A percentile compares a stretch with the other conserved stretches of the same genome.
Conservation (phyloP, 2,329 filamentous ascomycete genomes). For the Exophiala dermatitidis region DNA sequence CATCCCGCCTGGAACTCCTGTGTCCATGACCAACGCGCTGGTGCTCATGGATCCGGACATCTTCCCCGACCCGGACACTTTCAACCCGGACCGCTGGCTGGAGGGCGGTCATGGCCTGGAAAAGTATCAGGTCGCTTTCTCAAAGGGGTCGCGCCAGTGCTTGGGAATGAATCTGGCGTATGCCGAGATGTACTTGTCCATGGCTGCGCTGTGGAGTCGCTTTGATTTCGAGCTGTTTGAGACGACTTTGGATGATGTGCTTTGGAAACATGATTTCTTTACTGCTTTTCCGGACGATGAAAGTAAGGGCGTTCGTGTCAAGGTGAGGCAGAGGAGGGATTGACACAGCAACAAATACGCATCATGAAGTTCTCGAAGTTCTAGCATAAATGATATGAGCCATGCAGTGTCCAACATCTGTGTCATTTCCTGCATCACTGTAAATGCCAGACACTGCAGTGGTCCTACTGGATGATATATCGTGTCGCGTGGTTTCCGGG, state of each 20-base stretch:
- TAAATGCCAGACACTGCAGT: too few relatives aligned
- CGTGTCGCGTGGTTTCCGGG: too few relatives aligned
- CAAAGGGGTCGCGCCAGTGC: slow-evolving; percentile 40
- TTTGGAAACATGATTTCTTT: slow-evolving; percentile 28
- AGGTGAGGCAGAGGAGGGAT: not conserved
- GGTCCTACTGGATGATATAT: too few relatives aligned
- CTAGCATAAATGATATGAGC: too few relatives aligned
- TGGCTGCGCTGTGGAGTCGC: slow-evolving; percentile 29
- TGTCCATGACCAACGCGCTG: slow-evolving; percentile 26
- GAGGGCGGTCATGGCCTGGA: slow-evolving; percentile 21
- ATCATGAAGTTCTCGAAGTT: not conserved
- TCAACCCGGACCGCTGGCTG: slow-evolving; percentile 31
- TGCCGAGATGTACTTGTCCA: slow-evolving; percentile 31
- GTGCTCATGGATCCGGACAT: slow-evolving; percentile 27
- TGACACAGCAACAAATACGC: too few relatives aligned
- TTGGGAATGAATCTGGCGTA: slow-evolving; percentile 33
- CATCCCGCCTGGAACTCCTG: slow-evolving; percentile 30
- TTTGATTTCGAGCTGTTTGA: slow-evolving; percentile 32
- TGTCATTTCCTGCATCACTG: too few relatives aligned
- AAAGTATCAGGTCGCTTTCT: slow-evolving; percentile 36
- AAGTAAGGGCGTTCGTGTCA: slow-evolving; percentile 24
- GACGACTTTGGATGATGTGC: slow-evolving; percentile 31
- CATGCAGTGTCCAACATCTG: too few relatives aligned
- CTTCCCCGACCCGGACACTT: slow-evolving; percentile 28
- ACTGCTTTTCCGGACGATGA: slow-evolving; percentile 24